Evolutionary conservation across 2,329 filamentous ascomycete genomes (phyloP).

Genomic region (Fusarium sp.): DNA sequence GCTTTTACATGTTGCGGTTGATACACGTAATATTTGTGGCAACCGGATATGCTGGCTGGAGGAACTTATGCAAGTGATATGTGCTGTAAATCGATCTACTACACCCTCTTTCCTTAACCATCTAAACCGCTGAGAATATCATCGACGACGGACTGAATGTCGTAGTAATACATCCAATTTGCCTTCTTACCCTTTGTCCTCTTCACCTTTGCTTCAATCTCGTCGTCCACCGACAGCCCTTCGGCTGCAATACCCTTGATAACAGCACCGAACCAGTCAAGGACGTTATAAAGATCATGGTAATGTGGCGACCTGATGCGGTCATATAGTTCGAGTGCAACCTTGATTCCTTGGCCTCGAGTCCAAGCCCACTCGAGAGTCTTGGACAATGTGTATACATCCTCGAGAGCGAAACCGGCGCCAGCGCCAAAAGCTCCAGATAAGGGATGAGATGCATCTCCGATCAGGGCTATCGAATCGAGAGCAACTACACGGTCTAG

Average conservation of each 20-base stretch:
- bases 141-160: slow-evolving; percentile 42
- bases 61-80: not conserved
- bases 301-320: slow-evolving; percentile 51
- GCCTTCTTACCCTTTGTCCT: slow-evolving; percentile 41
- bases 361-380: slow-evolving; percentile 47
- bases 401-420: slow-evolving; percentile 57
- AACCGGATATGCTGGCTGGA: not conserved
- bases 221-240: slow-evolving; percentile 38
- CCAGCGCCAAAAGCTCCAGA: slow-evolving; percentile 62
- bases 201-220: slow-evolving; percentile 46
- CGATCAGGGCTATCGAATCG: slow-evolving; percentile 61
- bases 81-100: not conserved
- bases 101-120: not conserved
- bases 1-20: not conserved
- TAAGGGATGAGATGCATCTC: slow-evolving; percentile 69
- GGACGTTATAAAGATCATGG: slow-evolving; percentile 44
- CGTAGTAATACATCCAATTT: slow-evolving; percentile 50
- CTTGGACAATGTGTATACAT: slow-evolving; percentile 47
- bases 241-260: slow-evolving; percentile 34
- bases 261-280: slow-evolving; percentile 45
- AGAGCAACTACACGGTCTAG: slow-evolving; percentile 48
- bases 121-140: slow-evolving; percentile 14
- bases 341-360: slow-evolving; percentile 27
- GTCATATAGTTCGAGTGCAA: slow-evolving; percentile 48
- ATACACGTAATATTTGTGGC: not conserved